A percentile compares a stretch with the other conserved stretches of the same genome.
Evolutionary conservation across 2,329 filamentous ascomycete species (phyloP).

Genomic region (Stachybotrys echinatus): DNA sequence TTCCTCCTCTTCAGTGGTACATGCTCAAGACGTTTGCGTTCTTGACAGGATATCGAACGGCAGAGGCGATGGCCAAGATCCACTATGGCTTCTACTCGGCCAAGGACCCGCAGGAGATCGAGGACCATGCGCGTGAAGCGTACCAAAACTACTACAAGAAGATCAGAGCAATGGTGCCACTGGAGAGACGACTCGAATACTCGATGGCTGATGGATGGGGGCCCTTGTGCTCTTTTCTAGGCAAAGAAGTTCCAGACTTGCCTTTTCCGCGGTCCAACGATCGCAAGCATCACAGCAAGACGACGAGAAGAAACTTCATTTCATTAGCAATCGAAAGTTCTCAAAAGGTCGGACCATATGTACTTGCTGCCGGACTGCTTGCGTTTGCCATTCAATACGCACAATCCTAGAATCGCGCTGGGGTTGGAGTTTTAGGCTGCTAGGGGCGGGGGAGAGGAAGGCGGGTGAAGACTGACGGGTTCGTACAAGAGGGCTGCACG

Average conservation of each 20-base stretch:
- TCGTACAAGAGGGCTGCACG: too few relatives aligned
- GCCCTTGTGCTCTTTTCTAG: slow-evolving; percentile 34
- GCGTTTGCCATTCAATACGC: too few relatives aligned
- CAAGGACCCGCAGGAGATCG: not conserved
- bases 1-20: slow-evolving; percentile 17
- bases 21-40: too few relatives aligned
- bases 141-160: slow-evolving; percentile 30
- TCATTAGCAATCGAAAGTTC: too few relatives aligned
- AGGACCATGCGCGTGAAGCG: not conserved
- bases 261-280: slow-evolving; percentile 15
- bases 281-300: not conserved
- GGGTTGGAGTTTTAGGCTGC: too few relatives aligned
- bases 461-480: too few relatives aligned
- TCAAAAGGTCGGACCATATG: too few relatives aligned
- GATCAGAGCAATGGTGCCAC: slow-evolving; percentile 25
- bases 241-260: slow-evolving; percentile 8
- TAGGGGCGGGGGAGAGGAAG: too few relatives aligned
- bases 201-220: slow-evolving; percentile 32
- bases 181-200: slow-evolving; percentile 30
- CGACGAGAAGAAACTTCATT: too few relatives aligned
- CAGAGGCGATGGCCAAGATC: not conserved
- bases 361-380: too few relatives aligned
- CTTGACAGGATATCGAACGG: slow-evolving; percentile 17
- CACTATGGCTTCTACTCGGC: not conserved
- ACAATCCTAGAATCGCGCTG: too few relatives aligned